These are phyloP conservation scores for Carex littledalei DNA, from an alignment of 176 grass and related monocot genomes.

Conservation along the genomic window DNA sequence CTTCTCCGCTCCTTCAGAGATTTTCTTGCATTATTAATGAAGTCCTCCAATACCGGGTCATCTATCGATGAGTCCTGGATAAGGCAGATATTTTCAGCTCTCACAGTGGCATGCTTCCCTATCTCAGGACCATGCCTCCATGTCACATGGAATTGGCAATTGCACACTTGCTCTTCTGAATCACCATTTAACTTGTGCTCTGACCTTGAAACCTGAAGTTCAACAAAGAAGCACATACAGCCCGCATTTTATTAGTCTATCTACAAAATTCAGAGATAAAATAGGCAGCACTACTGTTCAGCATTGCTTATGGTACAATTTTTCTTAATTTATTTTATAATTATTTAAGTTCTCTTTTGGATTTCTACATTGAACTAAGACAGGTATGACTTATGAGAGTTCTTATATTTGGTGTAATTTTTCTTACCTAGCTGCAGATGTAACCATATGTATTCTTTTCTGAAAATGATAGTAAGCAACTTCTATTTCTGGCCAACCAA, in stretches of 20 bases:
- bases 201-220: neutral
- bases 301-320: neutral
- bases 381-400: too few relatives aligned
- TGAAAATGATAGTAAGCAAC: neutral
- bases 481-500: constrained; percentile 1
- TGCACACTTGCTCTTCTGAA: constrained; percentile 7
- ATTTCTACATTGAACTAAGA: neutral
- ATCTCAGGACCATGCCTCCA: neutral
- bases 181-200: neutral
- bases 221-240: neutral
- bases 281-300: neutral
- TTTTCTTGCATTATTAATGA: neutral
- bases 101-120: neutral
- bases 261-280: neutral
- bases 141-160: constrained; percentile 7
- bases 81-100: constrained; percentile 8
- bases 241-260: neutral
- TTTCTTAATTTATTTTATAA: neutral
- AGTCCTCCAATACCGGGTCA: neutral
- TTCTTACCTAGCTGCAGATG: neutral
- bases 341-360: neutral
- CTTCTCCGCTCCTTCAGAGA: neutral
- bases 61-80: neutral
- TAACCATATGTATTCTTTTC: neutral
- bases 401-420: neutral